phyloP scores from a whole-genome alignment of 208 protist species.

The Blastocrithidia nonstop region DNA sequence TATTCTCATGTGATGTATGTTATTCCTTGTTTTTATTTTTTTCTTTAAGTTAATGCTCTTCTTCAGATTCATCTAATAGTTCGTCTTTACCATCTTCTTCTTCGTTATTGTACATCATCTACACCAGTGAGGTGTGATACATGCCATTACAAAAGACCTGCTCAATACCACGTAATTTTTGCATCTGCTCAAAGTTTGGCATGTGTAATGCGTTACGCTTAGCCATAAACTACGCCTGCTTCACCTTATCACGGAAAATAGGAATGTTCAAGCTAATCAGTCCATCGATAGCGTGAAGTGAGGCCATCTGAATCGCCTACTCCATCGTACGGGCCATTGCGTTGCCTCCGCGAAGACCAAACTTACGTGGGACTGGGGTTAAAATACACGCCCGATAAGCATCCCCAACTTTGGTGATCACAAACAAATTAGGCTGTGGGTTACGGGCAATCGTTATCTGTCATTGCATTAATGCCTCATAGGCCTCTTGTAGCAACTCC shows the following conservation, averaged over 20 bases:
- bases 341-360: conserved; percentile 51
- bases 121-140: too few species aligned
- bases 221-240: conserved; percentile 25
- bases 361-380: conserved; percentile 33
- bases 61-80: too few species aligned
- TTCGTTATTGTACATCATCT: too few species aligned
- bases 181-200: conserved; percentile 7
- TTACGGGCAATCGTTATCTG: conserved; percentile 39
- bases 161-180: neutral
- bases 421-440: conserved; percentile 41
- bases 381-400: conserved; percentile 58
- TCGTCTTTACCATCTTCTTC: too few species aligned
- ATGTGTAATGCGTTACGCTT: conserved; percentile 17
- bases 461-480: conserved; percentile 28
- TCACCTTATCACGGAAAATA: conserved; percentile 20
- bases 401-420: conserved; percentile 51
- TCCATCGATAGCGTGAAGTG: conserved; percentile 57
- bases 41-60: too few species aligned
- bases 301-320: conserved; percentile 45
- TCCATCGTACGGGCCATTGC: conserved; percentile 29
- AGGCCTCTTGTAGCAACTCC: conserved; percentile 31
- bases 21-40: too few species aligned
- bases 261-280: conserved; percentile 34
- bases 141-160: too few species aligned
- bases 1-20: too few species aligned